A percentile compares a stretch with the other conserved stretches of the same genome.
phyloP scores from a whole-genome alignment of 2,329 filamentous ascomycete genomes.

The Shiraia sp. region DNA sequence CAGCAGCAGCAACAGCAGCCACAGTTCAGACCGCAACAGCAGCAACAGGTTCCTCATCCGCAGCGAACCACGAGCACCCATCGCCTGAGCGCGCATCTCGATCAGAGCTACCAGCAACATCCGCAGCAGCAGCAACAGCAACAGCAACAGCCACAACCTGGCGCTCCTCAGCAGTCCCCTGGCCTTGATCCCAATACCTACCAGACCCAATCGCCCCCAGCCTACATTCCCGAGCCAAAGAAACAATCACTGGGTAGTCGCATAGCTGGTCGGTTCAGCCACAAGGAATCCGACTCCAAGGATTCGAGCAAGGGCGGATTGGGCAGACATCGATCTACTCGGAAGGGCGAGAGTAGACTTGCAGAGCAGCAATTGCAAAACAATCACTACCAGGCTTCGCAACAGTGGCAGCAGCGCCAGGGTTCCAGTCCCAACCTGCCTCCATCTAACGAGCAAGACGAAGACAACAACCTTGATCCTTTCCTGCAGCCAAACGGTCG shows the following conservation, averaged over 20 bases:
- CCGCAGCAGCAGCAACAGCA: conserved; percentile 22
- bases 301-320: conserved; percentile 36
- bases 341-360: conserved; percentile 37
- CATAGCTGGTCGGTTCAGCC: conserved; percentile 32
- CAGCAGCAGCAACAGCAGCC: conserved; percentile 15
- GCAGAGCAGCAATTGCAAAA: conserved; percentile 33
- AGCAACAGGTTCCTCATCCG: conserved; percentile 18
- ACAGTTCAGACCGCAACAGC: conserved; percentile 11
- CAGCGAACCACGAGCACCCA: conserved; percentile 36
- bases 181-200: conserved; percentile 24
- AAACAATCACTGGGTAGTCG: conserved; percentile 42
- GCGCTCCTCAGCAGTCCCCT: conserved; percentile 23
- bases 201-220: conserved; percentile 21
- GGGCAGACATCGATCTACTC: conserved; percentile 39
- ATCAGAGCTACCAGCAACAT: conserved; percentile 30
- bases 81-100: conserved; percentile 36
- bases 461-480: conserved; percentile 42
- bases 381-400: conserved; percentile 27
- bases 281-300: conserved; percentile 37
- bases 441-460: conserved; percentile 44
- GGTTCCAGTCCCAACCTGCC: conserved; percentile 41
- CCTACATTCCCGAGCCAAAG: conserved; percentile 26
- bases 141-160: conserved; percentile 15
- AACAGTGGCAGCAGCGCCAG: conserved; percentile 32
- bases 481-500: conserved; percentile 41